Conservation (phyloP, 2,329 filamentous ascomycete genomes). For the Trichophyton rubrum region DNA sequence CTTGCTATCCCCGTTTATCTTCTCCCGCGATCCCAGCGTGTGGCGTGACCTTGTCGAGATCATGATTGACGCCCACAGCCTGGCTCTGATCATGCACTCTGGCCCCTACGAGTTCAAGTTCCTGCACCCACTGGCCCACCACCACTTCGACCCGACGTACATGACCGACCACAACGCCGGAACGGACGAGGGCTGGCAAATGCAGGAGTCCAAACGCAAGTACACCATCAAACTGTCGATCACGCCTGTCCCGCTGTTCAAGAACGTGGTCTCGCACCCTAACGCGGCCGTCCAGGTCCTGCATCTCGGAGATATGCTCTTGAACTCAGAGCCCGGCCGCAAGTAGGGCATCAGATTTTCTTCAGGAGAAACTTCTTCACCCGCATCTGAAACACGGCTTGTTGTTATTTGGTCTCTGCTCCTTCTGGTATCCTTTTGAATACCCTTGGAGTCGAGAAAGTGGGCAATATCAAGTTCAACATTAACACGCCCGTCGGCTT, state of each 20-base stretch:
- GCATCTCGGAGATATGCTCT: slow-evolving; percentile 2
- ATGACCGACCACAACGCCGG: slow-evolving; percentile 1
- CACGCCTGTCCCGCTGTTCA: slow-evolving; percentile 4
- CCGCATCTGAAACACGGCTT: not conserved
- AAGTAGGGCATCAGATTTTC: not conserved
- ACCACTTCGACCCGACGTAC: not conserved
- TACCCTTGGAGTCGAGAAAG: not conserved
- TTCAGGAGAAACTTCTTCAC: too few species aligned
- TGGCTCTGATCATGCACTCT: slow-evolving; percentile 20
- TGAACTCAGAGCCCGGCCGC: not conserved
- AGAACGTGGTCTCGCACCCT: not conserved
- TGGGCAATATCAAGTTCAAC: not conserved
- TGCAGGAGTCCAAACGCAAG: not conserved
- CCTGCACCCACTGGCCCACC: not conserved
- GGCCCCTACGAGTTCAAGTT: slow-evolving; percentile 18
- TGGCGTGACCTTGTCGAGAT: slow-evolving; percentile 17
- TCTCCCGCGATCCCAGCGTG: slow-evolving; percentile 8
- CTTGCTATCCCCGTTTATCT: slow-evolving; percentile 17
- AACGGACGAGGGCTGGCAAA: not conserved
- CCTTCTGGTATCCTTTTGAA: not conserved
- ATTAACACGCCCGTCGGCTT: not conserved
- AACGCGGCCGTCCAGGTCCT: not conserved
- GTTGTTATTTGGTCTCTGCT: not conserved
- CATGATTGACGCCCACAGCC: slow-evolving; percentile 19
- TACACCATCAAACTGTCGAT: slow-evolving; percentile 2